These are phyloP conservation scores for Apocynum venetum DNA, from an alignment of 257 asterid species.

Conservation along the genomic window DNA sequence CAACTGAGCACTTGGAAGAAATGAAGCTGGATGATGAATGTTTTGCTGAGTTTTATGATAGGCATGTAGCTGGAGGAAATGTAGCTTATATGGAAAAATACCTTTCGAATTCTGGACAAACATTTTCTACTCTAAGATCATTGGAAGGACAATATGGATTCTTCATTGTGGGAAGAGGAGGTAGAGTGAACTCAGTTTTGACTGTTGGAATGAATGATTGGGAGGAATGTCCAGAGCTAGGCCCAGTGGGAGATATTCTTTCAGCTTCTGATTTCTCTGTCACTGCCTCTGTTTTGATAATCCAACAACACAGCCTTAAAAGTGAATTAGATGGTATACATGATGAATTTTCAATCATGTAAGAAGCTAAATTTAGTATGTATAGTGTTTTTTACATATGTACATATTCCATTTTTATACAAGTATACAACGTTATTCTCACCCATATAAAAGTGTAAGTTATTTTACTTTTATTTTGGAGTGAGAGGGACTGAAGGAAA, in stretches of 20 bases:
- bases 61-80: conserved; percentile 78
- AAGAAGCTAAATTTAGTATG: conserved; percentile 5
- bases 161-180: conserved; percentile 81
- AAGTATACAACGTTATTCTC: too few relatives aligned
- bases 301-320: conserved; percentile 77
- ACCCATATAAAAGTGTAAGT: too few relatives aligned
- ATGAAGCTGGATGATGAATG: conserved; percentile 86
- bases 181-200: conserved; percentile 69
- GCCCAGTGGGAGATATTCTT: conserved; percentile 86
- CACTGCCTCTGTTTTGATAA: conserved; percentile 74
- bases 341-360: conserved; percentile 88
- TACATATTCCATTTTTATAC: too few relatives aligned
- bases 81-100: conserved; percentile 91
- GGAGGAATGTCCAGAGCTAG: conserved; percentile 96
- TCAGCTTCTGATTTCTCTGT: conserved; percentile 78
- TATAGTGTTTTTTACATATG: too few relatives aligned
- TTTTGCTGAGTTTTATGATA: conserved; percentile 80
- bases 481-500: too few relatives aligned
- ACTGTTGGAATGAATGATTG: conserved; percentile 96
- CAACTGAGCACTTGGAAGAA: conserved; percentile 75
- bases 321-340: conserved; percentile 88
- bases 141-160: conserved; percentile 83
- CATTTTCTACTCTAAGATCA: conserved; percentile 70
- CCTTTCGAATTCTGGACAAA: conserved; percentile 76
- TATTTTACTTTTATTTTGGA: too few relatives aligned